Evolutionary conservation across 2,329 filamentous ascomycete genomes (phyloP).

Genomic region (Claviceps fusiformis): DNA sequence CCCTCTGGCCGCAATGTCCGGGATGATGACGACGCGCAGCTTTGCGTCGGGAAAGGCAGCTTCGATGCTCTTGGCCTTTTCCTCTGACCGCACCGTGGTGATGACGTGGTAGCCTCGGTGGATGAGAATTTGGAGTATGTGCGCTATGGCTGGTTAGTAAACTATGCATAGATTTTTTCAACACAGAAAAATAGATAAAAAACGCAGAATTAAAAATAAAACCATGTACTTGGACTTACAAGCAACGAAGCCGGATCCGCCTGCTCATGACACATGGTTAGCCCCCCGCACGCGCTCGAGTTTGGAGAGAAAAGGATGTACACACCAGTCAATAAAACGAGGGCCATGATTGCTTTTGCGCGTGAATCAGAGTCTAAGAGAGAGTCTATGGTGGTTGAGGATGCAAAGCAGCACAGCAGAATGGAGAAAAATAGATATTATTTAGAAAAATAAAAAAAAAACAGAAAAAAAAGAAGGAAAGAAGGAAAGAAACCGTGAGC

Average conservation of each 20-base stretch:
- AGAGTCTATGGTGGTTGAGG: too few species aligned
- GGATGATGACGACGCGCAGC: constrained; percentile 47
- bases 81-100: constrained; percentile 41
- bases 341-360: not conserved
- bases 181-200: too few species aligned
- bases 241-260: not conserved
- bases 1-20: constrained; percentile 58
- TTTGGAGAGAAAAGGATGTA: not conserved
- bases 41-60: constrained; percentile 31
- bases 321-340: not conserved
- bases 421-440: too few species aligned
- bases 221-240: too few species aligned
- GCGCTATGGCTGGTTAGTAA: too few species aligned
- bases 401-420: too few species aligned
- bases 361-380: too few species aligned
- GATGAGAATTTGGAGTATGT: constrained; percentile 41
- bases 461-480: not conserved
- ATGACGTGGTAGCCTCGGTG: constrained; percentile 36
- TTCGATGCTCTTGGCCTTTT: constrained; percentile 38
- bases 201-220: too few species aligned
- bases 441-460: too few species aligned
- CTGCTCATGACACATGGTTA: not conserved
- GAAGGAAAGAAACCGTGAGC: too few species aligned
- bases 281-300: not conserved
- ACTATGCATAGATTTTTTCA: too few species aligned